Evolutionary conservation across 192 early-diverging fungal genomes (phyloP).

Genomic region (Backusella circina): DNA sequence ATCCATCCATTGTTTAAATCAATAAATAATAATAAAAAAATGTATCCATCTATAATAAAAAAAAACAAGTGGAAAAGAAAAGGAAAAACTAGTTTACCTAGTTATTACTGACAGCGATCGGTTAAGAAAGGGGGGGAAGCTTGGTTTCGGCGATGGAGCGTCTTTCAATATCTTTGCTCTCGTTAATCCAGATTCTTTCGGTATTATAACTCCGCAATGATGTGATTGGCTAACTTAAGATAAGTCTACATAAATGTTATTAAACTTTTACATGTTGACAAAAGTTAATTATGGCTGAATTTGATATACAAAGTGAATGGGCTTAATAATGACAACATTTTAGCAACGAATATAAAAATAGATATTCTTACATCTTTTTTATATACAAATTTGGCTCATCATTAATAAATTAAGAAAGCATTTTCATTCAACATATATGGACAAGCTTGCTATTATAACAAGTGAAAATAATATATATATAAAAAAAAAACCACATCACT

Average conservation of each 20-base stretch:
- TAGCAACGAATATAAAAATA: neutral
- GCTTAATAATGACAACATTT: neutral
- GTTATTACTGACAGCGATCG: slow-evolving; percentile 13
- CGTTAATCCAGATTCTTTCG: neutral
- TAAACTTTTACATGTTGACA: no score
- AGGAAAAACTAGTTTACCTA: slow-evolving; percentile 6
- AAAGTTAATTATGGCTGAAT: no score
- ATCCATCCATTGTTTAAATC: neutral
- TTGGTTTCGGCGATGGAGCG: neutral
- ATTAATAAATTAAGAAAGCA: no score
- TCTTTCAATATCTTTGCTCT: neutral
- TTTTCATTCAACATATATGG: neutral
- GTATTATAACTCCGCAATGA: neutral
- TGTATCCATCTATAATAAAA: neutral
- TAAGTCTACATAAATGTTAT: neutral
- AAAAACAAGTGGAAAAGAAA: neutral
- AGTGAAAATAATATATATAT: no score
- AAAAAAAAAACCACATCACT: neutral
- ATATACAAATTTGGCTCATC: no score
- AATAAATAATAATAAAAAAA: neutral
- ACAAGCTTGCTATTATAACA: neutral
- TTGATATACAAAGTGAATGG: no score
- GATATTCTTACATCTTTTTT: neutral
- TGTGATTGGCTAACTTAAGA: neutral
- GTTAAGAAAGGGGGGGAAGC: slow-evolving; percentile 11